Evolutionary conservation across 1,284 basidiomycete species (phyloP).

Genomic region (Ganoderma lingzhi): DNA sequence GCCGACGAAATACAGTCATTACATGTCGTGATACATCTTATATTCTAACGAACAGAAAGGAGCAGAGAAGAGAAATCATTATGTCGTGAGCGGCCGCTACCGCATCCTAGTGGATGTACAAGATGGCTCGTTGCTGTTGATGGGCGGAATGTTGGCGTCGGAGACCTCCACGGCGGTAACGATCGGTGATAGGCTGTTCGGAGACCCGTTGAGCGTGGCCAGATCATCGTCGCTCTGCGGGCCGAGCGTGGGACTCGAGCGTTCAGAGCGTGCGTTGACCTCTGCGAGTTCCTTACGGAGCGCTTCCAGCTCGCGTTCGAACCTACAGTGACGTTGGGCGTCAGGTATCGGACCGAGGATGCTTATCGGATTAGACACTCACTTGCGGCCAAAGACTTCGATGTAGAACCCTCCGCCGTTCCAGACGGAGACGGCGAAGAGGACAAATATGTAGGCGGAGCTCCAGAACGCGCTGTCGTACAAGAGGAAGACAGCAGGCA

Average conservation of each 20-base stretch:
- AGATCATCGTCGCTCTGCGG: slow-evolving; percentile 44
- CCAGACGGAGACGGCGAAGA: slow-evolving; percentile 87
- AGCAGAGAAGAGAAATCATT: not conserved
- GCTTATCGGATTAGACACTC: slow-evolving; percentile 42
- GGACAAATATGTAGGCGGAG: slow-evolving; percentile 76
- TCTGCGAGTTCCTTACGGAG: slow-evolving; percentile 88
- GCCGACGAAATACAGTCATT: slow-evolving; percentile 24
- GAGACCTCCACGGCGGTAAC: slow-evolving; percentile 34
- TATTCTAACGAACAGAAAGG: not conserved
- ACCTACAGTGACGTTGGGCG: slow-evolving; percentile 54
- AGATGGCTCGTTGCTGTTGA: slow-evolving; percentile 15
- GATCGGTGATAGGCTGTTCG: slow-evolving; percentile 37
- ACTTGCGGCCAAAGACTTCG: slow-evolving; percentile 96
- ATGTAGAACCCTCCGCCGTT: slow-evolving; percentile 91
- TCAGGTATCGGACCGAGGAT: slow-evolving; percentile 1
- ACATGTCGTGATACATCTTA: slow-evolving; percentile 26
- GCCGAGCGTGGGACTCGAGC: slow-evolving; percentile 56
- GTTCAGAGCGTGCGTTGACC: slow-evolving; percentile 50
- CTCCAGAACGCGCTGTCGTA: slow-evolving; percentile 83
- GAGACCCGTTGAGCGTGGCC: slow-evolving; percentile 37
- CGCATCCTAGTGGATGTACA: not conserved
- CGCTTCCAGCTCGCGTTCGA: slow-evolving; percentile 89
- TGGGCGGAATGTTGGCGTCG: slow-evolving; percentile 18
- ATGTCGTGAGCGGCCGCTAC: not conserved
- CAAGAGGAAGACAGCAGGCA: slow-evolving; percentile 85